These are phyloP conservation scores for Fusarium pseudocircinatum DNA, from an alignment of 2,329 filamentous ascomycete genomes.

Conservation along the genomic window DNA sequence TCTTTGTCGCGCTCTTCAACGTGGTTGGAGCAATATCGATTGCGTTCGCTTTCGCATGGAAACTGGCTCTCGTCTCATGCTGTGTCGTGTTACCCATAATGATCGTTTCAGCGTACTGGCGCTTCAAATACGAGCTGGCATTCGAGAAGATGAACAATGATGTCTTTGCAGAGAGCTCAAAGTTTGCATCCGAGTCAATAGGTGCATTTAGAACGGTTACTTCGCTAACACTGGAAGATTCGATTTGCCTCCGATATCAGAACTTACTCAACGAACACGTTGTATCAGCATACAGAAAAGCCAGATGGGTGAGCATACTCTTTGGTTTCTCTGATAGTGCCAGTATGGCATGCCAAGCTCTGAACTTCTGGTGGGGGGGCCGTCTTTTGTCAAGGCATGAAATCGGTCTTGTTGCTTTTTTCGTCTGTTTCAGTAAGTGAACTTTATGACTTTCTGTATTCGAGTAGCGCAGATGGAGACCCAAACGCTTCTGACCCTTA, in stretches of 20 bases:
- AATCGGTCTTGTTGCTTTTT: slow-evolving; percentile 57
- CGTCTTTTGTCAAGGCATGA: slow-evolving; percentile 64
- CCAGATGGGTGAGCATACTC: slow-evolving; percentile 69
- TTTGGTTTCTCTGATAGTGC: slow-evolving; percentile 77
- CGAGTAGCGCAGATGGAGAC: background rate
- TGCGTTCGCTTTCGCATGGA: slow-evolving; percentile 79
- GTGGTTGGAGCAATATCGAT: slow-evolving; percentile 72
- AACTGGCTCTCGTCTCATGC: slow-evolving; percentile 73
- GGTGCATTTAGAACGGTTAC: slow-evolving; percentile 78
- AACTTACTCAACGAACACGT: slow-evolving; percentile 68
- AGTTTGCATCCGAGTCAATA: slow-evolving; percentile 79
- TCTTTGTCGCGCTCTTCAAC: slow-evolving; percentile 71
- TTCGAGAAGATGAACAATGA: slow-evolving; percentile 75
- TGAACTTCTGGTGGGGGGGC: slow-evolving; percentile 74
- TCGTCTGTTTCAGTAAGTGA: slow-evolving; percentile 62
- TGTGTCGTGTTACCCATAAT: slow-evolving; percentile 67
- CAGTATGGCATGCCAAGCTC: slow-evolving; percentile 69
- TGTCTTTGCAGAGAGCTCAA: slow-evolving; percentile 76
- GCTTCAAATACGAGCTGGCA: slow-evolving; percentile 67
- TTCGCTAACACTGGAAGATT: slow-evolving; percentile 74
- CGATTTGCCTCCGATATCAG: slow-evolving; percentile 70
- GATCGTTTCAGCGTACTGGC: slow-evolving; percentile 59
- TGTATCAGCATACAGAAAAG: slow-evolving; percentile 66
- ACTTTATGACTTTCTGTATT: background rate
- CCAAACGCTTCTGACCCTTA: background rate